Evolutionary conservation across 2,329 filamentous ascomycete species (phyloP), one percentile per base, ranked within the genome.

Genomic region (Aureobasidium sp.): DNA sequence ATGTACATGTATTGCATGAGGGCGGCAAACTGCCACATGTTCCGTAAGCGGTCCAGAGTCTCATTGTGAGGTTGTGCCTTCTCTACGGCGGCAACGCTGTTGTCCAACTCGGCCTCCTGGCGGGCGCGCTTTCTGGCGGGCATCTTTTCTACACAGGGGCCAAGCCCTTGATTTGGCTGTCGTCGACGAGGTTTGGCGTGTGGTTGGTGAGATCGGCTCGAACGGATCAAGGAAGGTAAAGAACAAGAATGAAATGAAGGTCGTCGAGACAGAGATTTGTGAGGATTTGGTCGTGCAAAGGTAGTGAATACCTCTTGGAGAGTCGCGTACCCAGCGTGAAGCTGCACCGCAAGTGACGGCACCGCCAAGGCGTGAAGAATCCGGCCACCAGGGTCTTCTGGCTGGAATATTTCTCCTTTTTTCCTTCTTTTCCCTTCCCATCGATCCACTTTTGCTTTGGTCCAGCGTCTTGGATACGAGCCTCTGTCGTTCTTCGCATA

Each of bases 11-110:
- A 99, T 76, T 99, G 93, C 77, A 88, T 91, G 8, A 97, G 79
- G 70, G 91, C 93, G 64, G 93, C 90, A 76, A 97, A 97, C 75
- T 97, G 89, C 92, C 93, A 97, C 82, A 90, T 91, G 72, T 90
- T 94, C 65, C 93, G 86, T 67, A 97, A 83, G 67, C 82, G 86
- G 63, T 85, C 78, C 31, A 95, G 79, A 61, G 85, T 69, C 74
- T 73, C 73, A 75, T 70, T 70, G 20, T 64, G 48, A 12, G 62
- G 45, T 51, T 57, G 51, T n/a, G 55, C 53, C 45, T 63, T 52
- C 14, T 63, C 56, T 9, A 51, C 42, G 31, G 62, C 59, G 47
- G 61, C 58, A 22, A 61, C 34, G 45, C 60, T 64, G 51, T 73
- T 66, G 64, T 76, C 75, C 64, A 78, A 73, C 51, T 80, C 76